Percentiles rank a stretch among this genome's conserved stretches.
Conservation (phyloP, 768 basidiomycete genomes). For the Coprinopsis sp. region DNA sequence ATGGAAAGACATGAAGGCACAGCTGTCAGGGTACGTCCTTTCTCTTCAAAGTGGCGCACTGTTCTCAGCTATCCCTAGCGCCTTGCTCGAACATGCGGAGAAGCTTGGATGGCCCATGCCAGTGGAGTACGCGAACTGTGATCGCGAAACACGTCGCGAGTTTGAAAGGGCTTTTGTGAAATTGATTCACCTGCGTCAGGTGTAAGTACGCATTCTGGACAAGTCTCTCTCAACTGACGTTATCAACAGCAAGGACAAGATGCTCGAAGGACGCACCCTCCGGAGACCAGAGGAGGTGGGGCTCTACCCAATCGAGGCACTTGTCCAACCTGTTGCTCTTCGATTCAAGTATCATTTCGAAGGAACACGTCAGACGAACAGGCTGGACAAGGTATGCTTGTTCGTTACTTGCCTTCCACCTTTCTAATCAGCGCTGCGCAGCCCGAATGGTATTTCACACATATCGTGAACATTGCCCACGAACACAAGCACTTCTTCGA, state of each 20-base stretch:
- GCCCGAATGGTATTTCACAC: slow-evolving; percentile 98
- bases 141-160: slow-evolving; percentile 44
- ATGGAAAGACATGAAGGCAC: slow-evolving; percentile 71
- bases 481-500: slow-evolving; percentile 84
- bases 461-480: slow-evolving; percentile 81
- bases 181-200: slow-evolving; percentile 67
- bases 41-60: not conserved
- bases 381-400: slow-evolving; percentile 75
- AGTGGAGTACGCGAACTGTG: slow-evolving; percentile 56
- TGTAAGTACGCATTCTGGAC: slow-evolving; percentile 60
- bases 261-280: slow-evolving; percentile 10
- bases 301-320: slow-evolving; percentile 78
- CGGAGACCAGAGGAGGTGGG: slow-evolving; percentile 41
- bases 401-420: not conserved
- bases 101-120: slow-evolving; percentile 80
- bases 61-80: slow-evolving; percentile 35
- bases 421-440: slow-evolving; percentile 24
- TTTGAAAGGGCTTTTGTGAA: slow-evolving; percentile 82
- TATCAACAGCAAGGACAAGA: not conserved
- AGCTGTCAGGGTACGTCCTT: slow-evolving; percentile 54
- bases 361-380: slow-evolving; percentile 78
- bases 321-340: slow-evolving; percentile 76
- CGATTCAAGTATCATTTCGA: slow-evolving; percentile 98
- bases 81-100: slow-evolving; percentile 62
- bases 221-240: not conserved